These are phyloP conservation scores for Aspergillus coremiiformis DNA, from an alignment of 495 filamentous ascomycete species.

Conservation along the genomic window DNA sequence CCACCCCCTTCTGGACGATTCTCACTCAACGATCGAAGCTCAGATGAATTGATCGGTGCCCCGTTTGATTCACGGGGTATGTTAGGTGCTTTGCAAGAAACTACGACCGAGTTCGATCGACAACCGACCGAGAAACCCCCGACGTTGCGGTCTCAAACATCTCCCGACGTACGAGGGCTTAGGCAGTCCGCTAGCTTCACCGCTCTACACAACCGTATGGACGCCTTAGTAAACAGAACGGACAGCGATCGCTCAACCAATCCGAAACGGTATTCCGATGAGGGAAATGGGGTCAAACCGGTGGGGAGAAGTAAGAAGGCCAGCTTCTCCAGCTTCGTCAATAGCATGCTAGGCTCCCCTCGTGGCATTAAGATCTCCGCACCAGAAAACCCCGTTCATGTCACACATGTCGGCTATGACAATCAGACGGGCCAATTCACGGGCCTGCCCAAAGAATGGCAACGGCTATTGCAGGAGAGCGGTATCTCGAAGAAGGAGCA, in stretches of 20 bases:
- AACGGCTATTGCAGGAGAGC: slow-evolving; percentile 86
- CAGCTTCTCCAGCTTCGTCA: slow-evolving; percentile 92
- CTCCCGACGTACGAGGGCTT: slow-evolving; percentile 53
- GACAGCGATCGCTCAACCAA: slow-evolving; percentile 39
- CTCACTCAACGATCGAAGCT: slow-evolving; percentile 54
- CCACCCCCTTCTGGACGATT: slow-evolving; percentile 34
- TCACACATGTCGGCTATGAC: slow-evolving; percentile 97
- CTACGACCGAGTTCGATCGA: slow-evolving; percentile 43
- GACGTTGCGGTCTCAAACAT: slow-evolving; percentile 49
- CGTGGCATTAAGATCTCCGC: slow-evolving; percentile 88
- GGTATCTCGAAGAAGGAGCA: slow-evolving; percentile 95
- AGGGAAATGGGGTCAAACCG: slow-evolving; percentile 54
- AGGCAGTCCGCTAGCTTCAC: slow-evolving; percentile 80
- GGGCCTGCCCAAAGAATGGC: slow-evolving; percentile 96
- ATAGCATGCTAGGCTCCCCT: slow-evolving; percentile 81
- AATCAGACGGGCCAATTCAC: slow-evolving; percentile 96
- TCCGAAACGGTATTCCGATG: slow-evolving; percentile 81
- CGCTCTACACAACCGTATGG: slow-evolving; percentile 49
- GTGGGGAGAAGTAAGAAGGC: slow-evolving; percentile 73
- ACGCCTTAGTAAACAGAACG: slow-evolving; percentile 39
- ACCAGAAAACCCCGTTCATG: slow-evolving; percentile 93
- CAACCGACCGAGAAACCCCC: slow-evolving; percentile 36
- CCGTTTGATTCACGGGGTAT: slow-evolving; percentile 64
- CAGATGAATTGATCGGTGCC: slow-evolving; percentile 64
- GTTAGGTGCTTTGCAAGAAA: slow-evolving; percentile 57